A percentile compares a stretch with the other conserved stretches of the same genome.
Evolutionary conservation across 2,329 filamentous ascomycete species (phyloP).

Genomic region (Periconia sp.): DNA sequence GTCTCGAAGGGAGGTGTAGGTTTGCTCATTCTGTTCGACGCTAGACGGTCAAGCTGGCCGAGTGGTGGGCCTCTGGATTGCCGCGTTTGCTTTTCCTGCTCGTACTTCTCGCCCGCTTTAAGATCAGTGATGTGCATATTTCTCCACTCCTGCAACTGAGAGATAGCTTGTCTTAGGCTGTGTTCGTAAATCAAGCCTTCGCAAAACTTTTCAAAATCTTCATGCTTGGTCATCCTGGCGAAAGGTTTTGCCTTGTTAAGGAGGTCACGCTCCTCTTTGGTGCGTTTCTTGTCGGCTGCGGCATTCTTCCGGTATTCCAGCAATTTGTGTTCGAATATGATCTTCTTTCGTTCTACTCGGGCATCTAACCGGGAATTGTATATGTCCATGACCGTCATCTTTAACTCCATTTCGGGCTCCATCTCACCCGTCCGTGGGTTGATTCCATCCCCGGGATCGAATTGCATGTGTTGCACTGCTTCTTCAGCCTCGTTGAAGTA

Average conservation of each 20-base stretch:
- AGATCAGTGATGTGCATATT: slow-evolving; percentile 83
- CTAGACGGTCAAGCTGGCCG: slow-evolving; percentile 85
- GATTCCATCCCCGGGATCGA: slow-evolving; percentile 92
- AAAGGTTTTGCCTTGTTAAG: slow-evolving; percentile 95
- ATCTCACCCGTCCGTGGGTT: slow-evolving; percentile 83
- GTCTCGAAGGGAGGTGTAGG: slow-evolving; percentile 69
- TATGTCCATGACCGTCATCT: slow-evolving; percentile 97
- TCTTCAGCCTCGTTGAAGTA: slow-evolving; percentile 98
- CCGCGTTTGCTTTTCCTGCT: slow-evolving; percentile 81
- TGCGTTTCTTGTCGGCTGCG: slow-evolving; percentile 89
- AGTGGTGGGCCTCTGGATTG: slow-evolving; percentile 71
- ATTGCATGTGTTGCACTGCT: slow-evolving; percentile 97
- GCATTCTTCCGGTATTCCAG: slow-evolving; percentile 93
- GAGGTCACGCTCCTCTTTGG: slow-evolving; percentile 91
- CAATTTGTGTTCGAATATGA: slow-evolving; percentile 93
- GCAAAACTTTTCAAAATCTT: slow-evolving; percentile 86
- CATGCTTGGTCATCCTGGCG: slow-evolving; percentile 92
- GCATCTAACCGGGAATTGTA: slow-evolving; percentile 93
- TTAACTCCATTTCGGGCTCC: slow-evolving; percentile 95
- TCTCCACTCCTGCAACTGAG: slow-evolving; percentile 93
- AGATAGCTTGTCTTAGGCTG: slow-evolving; percentile 86
- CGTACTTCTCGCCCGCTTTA: slow-evolving; percentile 87
- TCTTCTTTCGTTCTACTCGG: slow-evolving; percentile 91
- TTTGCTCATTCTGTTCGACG: slow-evolving; percentile 71
- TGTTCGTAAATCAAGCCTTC: slow-evolving; percentile 88